Percentiles rank a stretch among this genome's conserved stretches.
Evolutionary conservation across 2,329 filamentous ascomycete genomes (phyloP).

Genomic region (Ophiosphaerella narmari): DNA sequence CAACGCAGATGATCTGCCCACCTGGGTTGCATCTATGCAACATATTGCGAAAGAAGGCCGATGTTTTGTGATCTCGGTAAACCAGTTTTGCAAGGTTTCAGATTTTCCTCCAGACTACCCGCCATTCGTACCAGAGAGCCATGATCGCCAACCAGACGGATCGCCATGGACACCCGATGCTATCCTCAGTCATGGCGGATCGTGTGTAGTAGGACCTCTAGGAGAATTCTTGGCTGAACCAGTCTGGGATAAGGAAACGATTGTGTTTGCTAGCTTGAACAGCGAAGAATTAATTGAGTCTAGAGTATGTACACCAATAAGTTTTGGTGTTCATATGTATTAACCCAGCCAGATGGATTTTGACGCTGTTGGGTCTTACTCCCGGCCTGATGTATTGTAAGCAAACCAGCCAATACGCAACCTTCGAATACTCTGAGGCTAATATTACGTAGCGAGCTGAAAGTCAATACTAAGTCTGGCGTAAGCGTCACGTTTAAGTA

Average conservation of each 20-base stretch:
- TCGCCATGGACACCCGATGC: constrained; percentile 45
- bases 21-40: constrained; percentile 50
- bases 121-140: constrained; percentile 46
- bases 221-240: constrained; percentile 48
- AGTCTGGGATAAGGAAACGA: constrained; percentile 48
- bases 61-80: constrained; percentile 51
- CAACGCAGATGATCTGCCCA: constrained; percentile 31
- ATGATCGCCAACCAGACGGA: constrained; percentile 47
- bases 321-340: background rate
- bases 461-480: constrained; percentile 18
- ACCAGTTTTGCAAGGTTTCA: constrained; percentile 49
- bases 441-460: constrained; percentile 12
- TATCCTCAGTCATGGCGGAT: constrained; percentile 49
- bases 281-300: constrained; percentile 45
- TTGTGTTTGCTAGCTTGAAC: constrained; percentile 46
- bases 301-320: constrained; percentile 27
- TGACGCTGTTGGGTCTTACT: constrained; percentile 50
- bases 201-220: constrained; percentile 49
- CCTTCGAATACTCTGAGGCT: background rate
- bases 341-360: constrained; percentile 46
- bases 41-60: constrained; percentile 54
- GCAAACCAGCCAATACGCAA: constrained; percentile 11
- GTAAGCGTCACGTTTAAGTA: constrained; percentile 11
- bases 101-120: constrained; percentile 52
- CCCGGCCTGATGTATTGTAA: constrained; percentile 50